Conservation (phyloP, 1,284 basidiomycete species). For the Schizophyllum commune region DNA sequence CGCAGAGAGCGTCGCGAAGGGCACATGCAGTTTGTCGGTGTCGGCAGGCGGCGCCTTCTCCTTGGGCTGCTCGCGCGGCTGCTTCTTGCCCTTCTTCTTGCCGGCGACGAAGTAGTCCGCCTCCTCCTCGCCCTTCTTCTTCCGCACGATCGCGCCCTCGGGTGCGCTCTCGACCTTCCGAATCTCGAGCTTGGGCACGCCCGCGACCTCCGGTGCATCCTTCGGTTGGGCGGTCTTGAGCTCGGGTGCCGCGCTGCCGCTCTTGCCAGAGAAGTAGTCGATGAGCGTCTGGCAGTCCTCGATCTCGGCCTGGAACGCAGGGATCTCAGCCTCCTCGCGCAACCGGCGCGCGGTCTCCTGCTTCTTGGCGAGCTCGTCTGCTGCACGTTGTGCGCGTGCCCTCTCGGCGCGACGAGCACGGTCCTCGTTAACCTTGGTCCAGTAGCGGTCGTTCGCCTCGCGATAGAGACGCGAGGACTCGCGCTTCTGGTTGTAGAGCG, state of each 20-base stretch:
- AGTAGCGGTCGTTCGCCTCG: constrained; percentile 78
- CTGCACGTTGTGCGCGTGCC: constrained; percentile 73
- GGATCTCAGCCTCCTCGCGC: constrained; percentile 85
- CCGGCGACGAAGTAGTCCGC: constrained; percentile 78
- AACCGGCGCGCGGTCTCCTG: constrained; percentile 76
- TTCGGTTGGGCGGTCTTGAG: constrained; percentile 36
- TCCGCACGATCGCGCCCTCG: constrained; percentile 73
- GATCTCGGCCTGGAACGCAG: constrained; percentile 91
- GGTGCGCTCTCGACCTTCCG: constrained; percentile 74
- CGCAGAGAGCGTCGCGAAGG: constrained; percentile 81
- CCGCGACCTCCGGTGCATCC: constrained; percentile 39
- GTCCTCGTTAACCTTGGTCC: constrained; percentile 77
- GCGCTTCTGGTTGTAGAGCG: constrained; percentile 74
- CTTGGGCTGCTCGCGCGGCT: constrained; percentile 25
- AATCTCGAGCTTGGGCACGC: constrained; percentile 80
- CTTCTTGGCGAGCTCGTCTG: constrained; percentile 79
- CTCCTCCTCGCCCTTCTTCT: constrained; percentile 89
- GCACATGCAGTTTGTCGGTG: constrained; percentile 64
- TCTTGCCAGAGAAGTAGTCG: constrained; percentile 80
- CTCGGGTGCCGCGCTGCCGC: constrained; percentile 42
- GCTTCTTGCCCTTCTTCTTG: constrained; percentile 67
- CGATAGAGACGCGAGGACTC: constrained; percentile 66
- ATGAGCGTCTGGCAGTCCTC: constrained; percentile 96
- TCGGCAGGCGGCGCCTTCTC: constrained; percentile 30
- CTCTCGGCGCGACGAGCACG: constrained; percentile 79